Evolutionary conservation across 2,329 filamentous ascomycete species (phyloP).

Genomic region (Alternaria triticimaculans): DNA sequence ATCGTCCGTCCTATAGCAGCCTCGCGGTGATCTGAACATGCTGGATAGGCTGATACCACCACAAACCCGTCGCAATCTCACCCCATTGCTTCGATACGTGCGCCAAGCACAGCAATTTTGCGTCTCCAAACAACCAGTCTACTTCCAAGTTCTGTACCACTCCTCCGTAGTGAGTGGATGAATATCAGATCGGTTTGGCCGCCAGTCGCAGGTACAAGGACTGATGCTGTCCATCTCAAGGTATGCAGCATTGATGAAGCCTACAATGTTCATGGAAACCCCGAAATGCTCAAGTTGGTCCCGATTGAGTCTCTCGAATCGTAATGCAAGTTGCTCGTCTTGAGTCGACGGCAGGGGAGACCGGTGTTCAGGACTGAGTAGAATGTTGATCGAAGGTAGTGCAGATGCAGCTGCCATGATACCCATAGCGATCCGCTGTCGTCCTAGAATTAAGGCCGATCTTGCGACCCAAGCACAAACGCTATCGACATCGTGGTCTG

Average conservation of each 20-base stretch:
- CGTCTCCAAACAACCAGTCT: neutral
- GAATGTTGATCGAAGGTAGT: neutral
- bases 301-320: no score
- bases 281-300: no score
- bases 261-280: neutral
- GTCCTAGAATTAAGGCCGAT: neutral
- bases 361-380: neutral
- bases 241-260: neutral
- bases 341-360: neutral
- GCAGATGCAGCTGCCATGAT: neutral
- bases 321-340: no score
- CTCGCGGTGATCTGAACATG: neutral
- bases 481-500: neutral
- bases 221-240: neutral
- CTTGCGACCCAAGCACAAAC: neutral
- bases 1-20: neutral
- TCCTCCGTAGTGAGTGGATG: neutral
- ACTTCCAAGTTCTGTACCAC: neutral
- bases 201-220: no score
- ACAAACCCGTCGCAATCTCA: neutral
- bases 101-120: neutral
- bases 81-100: neutral
- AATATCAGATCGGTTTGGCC: neutral
- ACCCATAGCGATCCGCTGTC: neutral
- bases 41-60: neutral